Evolutionary conservation across 495 filamentous ascomycete species (phyloP).

Genomic region (Geopyxis carbonaria): DNA sequence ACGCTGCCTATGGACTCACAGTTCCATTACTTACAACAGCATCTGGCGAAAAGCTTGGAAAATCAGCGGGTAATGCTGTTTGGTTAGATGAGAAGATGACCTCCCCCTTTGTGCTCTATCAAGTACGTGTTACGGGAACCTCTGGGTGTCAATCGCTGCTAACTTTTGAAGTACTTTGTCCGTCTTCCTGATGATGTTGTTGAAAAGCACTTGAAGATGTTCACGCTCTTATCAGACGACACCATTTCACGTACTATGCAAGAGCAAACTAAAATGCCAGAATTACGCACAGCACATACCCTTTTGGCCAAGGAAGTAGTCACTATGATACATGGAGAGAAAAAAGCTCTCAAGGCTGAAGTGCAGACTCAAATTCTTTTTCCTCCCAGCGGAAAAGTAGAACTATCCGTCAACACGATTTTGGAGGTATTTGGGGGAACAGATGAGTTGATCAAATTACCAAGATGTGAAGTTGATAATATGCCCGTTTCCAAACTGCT

Average conservation of each 20-base stretch:
- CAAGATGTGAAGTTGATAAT: conserved; percentile 13
- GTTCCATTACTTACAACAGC: conserved; percentile 75
- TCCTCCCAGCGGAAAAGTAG: not conserved
- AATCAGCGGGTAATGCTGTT: conserved; percentile 83
- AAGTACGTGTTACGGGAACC: conserved; percentile 29
- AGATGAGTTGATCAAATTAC: conserved; percentile 11
- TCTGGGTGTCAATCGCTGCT: not conserved
- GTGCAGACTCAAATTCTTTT: conserved; percentile 27
- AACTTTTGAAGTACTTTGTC: conserved; percentile 49
- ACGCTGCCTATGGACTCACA: conserved; percentile 57
- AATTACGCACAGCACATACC: conserved; percentile 63
- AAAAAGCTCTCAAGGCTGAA: conserved; percentile 39
- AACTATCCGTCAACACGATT: conserved; percentile 11
- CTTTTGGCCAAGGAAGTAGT: conserved; percentile 63
- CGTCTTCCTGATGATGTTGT: conserved; percentile 66
- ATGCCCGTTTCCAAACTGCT: conserved; percentile 17
- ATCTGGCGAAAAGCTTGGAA: conserved; percentile 81
- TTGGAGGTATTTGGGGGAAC: conserved; percentile 8
- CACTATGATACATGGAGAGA: conserved; percentile 53
- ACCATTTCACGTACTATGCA: conserved; percentile 47
- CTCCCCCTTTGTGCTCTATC: conserved; percentile 68
- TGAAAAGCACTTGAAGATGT: conserved; percentile 64
- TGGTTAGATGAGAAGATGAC: conserved; percentile 81
- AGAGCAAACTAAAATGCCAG: conserved; percentile 46
- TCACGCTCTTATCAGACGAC: conserved; percentile 66